Percentiles rank a stretch among this genome's conserved stretches.
Conservation (phyloP, 2,329 filamentous ascomycete species). For the Thielaviopsis musarum region DNA sequence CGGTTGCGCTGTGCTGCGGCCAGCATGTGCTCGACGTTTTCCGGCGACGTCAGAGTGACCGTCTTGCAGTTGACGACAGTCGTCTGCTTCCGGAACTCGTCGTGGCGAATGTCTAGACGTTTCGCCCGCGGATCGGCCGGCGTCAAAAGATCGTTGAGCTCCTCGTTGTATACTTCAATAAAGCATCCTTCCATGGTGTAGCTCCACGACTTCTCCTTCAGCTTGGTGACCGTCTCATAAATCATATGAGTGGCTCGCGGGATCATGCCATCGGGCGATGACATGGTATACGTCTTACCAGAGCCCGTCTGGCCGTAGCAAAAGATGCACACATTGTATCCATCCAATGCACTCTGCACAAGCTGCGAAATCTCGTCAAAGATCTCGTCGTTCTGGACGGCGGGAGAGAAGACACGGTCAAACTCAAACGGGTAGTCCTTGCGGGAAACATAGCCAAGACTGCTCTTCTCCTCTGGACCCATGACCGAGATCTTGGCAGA, state of each 20-base stretch:
- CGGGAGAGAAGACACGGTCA: slow-evolving; percentile 76
- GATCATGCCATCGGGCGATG: slow-evolving; percentile 80
- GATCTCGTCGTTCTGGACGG: slow-evolving; percentile 63
- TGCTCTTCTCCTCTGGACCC: slow-evolving; percentile 70
- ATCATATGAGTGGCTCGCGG: slow-evolving; percentile 86
- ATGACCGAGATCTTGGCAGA: slow-evolving; percentile 73
- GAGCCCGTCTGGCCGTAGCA: slow-evolving; percentile 96
- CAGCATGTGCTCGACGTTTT: slow-evolving; percentile 66
- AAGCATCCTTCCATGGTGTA: slow-evolving; percentile 94
- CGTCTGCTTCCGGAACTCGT: slow-evolving; percentile 65
- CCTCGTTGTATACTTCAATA: slow-evolving; percentile 96
- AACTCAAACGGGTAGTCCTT: slow-evolving; percentile 80
- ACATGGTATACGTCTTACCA: slow-evolving; percentile 96
- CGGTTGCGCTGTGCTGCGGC: slow-evolving; percentile 69
- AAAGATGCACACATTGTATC: slow-evolving; percentile 98
- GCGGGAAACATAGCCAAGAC: slow-evolving; percentile 55
- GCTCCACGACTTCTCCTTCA: slow-evolving; percentile 83
- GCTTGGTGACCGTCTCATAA: slow-evolving; percentile 66
- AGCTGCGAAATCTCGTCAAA: slow-evolving; percentile 95
- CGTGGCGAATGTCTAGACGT: slow-evolving; percentile 81
- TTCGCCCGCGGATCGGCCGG: slow-evolving; percentile 44
- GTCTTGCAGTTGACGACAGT: slow-evolving; percentile 65
- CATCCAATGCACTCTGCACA: slow-evolving; percentile 88
- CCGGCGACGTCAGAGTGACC: slow-evolving; percentile 60
- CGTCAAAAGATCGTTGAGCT: slow-evolving; percentile 71